Evolutionary conservation across 306 rosid genomes (phyloP), one percentile per base, ranked within the genome.

Genomic region (Fagus crenata): DNA sequence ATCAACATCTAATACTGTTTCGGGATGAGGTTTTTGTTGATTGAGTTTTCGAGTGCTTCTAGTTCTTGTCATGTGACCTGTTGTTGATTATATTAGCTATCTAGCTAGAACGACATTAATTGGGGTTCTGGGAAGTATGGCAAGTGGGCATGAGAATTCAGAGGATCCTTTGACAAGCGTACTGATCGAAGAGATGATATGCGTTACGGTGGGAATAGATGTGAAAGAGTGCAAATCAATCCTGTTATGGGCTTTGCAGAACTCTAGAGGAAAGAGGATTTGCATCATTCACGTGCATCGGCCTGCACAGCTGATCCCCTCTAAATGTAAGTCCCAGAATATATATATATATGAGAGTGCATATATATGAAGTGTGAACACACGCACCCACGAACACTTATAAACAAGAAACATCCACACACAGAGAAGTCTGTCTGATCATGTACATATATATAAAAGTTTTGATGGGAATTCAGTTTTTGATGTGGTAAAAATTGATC

Each of bases 191-290:
- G 90, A 87, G 55, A 80, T 77, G 55, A 53, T 92, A 49, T 83
- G 80, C 67, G 97, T 92, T 70, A 92, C 97, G 18, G 91, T 92
- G 32, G 88, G 90, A 53, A 86, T 86, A 74, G 81, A 88, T 49
- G 78, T 88, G 78, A 92, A 92, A 72, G 90, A 86, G 31, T 78
- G 93, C 89, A 84, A 81, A 68, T 63, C 74, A 61, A 85, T 72
- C 80, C 78, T 95, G 75, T 55, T 78, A 39, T 92, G 96, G 96
- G 97, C 91, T 1, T 67, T 92, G 37, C 93, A 87, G 40, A 89
- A 90, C 67, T 89, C 91, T 6, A 86, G 96, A 43, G 96, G 97
- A 77, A 90, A 79, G 83, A 89, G 74, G 74, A 86, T 95, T 75
- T 87, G 93, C 80, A 72, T 95, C 36, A 74, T 89, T 58, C 89